Conservation (phyloP, 129 eudicot genomes). For the Chrysanthemum lavandulifolium region DNA sequence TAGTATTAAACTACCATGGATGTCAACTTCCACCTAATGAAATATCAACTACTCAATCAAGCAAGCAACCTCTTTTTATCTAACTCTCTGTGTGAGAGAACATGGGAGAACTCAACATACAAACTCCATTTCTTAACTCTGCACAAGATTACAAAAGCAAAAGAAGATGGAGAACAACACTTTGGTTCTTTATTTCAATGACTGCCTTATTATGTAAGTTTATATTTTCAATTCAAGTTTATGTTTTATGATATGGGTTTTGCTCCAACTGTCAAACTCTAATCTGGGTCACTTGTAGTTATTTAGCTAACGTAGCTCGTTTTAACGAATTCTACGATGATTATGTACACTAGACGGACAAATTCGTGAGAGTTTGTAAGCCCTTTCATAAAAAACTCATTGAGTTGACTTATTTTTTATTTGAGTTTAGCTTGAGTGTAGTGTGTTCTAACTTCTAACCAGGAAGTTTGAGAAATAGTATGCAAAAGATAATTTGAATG, state of each 20-base stretch:
- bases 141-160: constrained; percentile 2
- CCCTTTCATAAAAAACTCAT: background rate
- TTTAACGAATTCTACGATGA: background rate
- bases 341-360: background rate
- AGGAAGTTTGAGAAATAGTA: too few species aligned
- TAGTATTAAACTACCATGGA: background rate
- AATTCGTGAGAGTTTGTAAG: background rate
- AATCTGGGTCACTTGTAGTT: background rate
- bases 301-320: background rate
- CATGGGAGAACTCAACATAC: background rate
- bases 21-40: constrained; percentile 1
- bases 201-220: background rate
- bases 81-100: background rate
- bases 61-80: background rate
- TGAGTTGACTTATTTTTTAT: background rate
- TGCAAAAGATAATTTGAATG: too few species aligned
- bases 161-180: background rate
- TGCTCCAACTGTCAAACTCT: background rate
- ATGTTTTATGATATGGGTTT: background rate
- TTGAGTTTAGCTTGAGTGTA: background rate
- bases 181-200: background rate
- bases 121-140: background rate
- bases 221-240: background rate
- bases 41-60: background rate
- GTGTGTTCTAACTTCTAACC: background rate